Base-by-base conservation (phyloP, 169 alveolate species). In the Eimeria tenella region DNA sequence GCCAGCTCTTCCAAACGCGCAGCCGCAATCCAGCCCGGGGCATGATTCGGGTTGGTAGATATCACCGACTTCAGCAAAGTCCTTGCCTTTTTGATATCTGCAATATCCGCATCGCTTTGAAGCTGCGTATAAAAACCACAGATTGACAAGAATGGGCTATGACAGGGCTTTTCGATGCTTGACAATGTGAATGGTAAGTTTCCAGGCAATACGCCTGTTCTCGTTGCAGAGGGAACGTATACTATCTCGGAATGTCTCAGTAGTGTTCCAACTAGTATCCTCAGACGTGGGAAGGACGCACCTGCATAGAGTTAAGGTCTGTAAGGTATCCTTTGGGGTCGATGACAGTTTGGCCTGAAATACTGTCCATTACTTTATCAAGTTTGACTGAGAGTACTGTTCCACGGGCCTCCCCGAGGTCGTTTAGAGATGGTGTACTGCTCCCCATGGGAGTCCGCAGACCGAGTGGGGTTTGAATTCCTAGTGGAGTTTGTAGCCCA, bases 21-120 rank as follows among this genome's bases (percentile, higher is more conserved):
- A 23, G 99, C 99, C 42, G 99, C 99, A 49, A 99, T 98, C 99
- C 99, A 99, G 31, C 99, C 99, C 31, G 98, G 98, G 4, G 99
- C 98, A 96, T 98, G 99, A 63, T 98, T 98, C 6, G 99, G 99
- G 94, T 99, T 98, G 52, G 99, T 98, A 58, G 97, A 94, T 25
- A 98, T 98, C 53, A 87, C 94, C 21, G 96, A 94, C 63, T 94
- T 95, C 93, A 95, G 93, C 95, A 95, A 94, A 91, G 96, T 94
- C 63, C 97, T 81, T 42, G 99, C 99, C 96, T 98, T 98, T 95
- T 99, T 98, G 65, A 98, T 97, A 96, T 99, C 99, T 58, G 99
- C 99, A 55, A 98, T 95, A 90, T 99, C 99, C 23, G 98, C 97
- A 81, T 97, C 98, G 63, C 97, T 96, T 93, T 96, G 96, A 83